A percentile compares a stretch with the other conserved stretches of the same genome.
phyloP scores from a whole-genome alignment of 116 monocot species.

The Posidonia oceanica region DNA sequence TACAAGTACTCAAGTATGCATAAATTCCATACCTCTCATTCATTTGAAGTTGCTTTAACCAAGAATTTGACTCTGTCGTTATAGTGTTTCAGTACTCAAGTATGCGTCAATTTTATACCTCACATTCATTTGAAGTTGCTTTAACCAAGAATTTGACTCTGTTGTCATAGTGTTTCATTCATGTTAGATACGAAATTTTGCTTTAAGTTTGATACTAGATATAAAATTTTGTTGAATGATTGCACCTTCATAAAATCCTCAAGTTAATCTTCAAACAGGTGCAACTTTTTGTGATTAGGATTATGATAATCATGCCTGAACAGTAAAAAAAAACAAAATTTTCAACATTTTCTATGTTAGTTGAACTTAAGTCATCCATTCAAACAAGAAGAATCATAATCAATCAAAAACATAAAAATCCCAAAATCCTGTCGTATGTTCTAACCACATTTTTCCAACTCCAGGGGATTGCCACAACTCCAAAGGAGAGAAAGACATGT shows the following conservation, averaged over 20 bases:
- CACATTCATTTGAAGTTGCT: background rate
- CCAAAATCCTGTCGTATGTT: background rate
- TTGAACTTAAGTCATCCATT: too few relatives aligned
- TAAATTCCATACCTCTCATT: background rate
- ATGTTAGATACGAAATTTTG: too few relatives aligned
- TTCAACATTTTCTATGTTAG: too few relatives aligned
- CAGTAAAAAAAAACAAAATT: too few relatives aligned
- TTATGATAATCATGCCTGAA: too few relatives aligned
- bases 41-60: background rate
- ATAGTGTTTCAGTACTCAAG: too few relatives aligned
- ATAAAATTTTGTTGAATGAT: too few relatives aligned
- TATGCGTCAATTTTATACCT: conserved; percentile 9
- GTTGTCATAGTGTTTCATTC: too few relatives aligned
- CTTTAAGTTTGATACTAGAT: too few relatives aligned
- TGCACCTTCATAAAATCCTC: too few relatives aligned
- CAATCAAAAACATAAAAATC: background rate
- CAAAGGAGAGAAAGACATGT: conserved; percentile 29
- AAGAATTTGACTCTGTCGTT: background rate
- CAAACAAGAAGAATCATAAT: background rate
- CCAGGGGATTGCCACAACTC: conserved; percentile 62
- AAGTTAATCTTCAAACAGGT: too few relatives aligned
- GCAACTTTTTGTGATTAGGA: too few relatives aligned
- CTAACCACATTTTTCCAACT: background rate
- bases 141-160: background rate
- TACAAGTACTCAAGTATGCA: conserved; percentile 45